Percentiles rank a stretch among this genome's conserved stretches.
Evolutionary conservation across 495 filamentous ascomycete species (phyloP).

Genomic region (Penicillium mononematosum): DNA sequence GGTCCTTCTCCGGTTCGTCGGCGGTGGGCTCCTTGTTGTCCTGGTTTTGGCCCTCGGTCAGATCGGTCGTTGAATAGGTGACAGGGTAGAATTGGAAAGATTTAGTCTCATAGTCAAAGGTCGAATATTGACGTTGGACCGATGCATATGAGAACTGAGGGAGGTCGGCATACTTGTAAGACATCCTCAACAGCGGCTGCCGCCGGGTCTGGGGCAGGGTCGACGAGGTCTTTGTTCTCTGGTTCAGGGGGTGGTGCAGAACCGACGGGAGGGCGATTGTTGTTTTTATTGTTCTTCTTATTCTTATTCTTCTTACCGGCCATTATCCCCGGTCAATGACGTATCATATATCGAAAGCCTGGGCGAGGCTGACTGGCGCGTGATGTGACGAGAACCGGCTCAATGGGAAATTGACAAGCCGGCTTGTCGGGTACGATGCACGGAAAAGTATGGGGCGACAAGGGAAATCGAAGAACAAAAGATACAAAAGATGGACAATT

Average conservation of each 20-base stretch:
- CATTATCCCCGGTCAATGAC: conserved; percentile 41
- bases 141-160: conserved; percentile 42
- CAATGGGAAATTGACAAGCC: conserved; percentile 35
- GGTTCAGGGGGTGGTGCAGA: conserved; percentile 27
- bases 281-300: conserved; percentile 42
- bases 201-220: conserved; percentile 30
- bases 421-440: conserved; percentile 31
- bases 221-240: conserved; percentile 13
- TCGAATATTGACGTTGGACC: conserved; percentile 41
- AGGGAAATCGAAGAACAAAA: conserved; percentile 19
- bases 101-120: conserved; percentile 38
- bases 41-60: conserved; percentile 44
- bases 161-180: conserved; percentile 45
- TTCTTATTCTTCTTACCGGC: conserved; percentile 31
- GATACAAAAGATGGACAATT: conserved; percentile 28
- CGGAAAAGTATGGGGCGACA: conserved; percentile 22
- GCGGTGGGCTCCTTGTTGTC: conserved; percentile 32
- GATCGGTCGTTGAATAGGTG: conserved; percentile 30
- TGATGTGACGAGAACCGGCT: conserved; percentile 30
- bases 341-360: conserved; percentile 30
- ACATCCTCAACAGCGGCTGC: conserved; percentile 38
- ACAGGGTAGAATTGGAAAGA: conserved; percentile 40
- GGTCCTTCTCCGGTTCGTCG: conserved; percentile 27
- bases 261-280: conserved; percentile 31
- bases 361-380: conserved; percentile 25